phyloP scores from a whole-genome alignment of 768 basidiomycete species.

The Scleroderma citrinum region DNA sequence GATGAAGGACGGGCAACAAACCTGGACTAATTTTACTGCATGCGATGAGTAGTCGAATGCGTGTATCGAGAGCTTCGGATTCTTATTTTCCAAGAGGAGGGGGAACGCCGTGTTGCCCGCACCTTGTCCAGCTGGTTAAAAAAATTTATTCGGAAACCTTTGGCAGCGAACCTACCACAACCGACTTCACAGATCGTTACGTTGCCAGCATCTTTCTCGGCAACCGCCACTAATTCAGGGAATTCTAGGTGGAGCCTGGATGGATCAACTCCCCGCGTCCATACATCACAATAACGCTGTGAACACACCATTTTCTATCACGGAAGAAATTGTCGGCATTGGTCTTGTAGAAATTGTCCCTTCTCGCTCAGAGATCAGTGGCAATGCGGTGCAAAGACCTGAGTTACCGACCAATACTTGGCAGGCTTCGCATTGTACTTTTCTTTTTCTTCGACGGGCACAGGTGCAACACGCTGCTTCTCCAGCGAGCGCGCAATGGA shows the following conservation, averaged over 20 bases:
- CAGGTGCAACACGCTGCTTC: conserved; percentile 67
- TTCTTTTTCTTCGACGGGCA: conserved; percentile 63
- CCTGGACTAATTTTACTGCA: conserved; percentile 88
- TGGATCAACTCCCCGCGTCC: conserved; percentile 8
- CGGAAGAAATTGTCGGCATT: conserved; percentile 90
- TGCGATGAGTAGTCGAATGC: conserved; percentile 91
- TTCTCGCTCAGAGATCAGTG: conserved; percentile 31
- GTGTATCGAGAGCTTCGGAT: conserved; percentile 63
- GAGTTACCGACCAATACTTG: conserved; percentile 52
- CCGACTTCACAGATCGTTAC: conserved; percentile 82
- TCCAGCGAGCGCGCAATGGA: conserved; percentile 62
- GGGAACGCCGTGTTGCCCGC: conserved; percentile 96
- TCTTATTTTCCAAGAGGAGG: conserved; percentile 73
- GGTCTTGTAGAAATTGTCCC: conserved; percentile 91
- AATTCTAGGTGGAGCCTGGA: conserved; percentile 89
- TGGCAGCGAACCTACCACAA: conserved; percentile 54
- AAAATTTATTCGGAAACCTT: neutral
- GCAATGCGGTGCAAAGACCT: conserved; percentile 23
- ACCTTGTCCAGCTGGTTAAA: conserved; percentile 40
- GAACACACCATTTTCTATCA: conserved; percentile 75
- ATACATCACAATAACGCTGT: neutral
- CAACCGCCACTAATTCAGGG: conserved; percentile 72
- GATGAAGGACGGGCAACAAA: conserved; percentile 24
- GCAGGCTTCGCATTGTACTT: conserved; percentile 72
- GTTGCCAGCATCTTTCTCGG: conserved; percentile 68